Base-by-base conservation (phyloP, 352 stramenopile genomes). In the Pythium phragmiticola region DNA sequence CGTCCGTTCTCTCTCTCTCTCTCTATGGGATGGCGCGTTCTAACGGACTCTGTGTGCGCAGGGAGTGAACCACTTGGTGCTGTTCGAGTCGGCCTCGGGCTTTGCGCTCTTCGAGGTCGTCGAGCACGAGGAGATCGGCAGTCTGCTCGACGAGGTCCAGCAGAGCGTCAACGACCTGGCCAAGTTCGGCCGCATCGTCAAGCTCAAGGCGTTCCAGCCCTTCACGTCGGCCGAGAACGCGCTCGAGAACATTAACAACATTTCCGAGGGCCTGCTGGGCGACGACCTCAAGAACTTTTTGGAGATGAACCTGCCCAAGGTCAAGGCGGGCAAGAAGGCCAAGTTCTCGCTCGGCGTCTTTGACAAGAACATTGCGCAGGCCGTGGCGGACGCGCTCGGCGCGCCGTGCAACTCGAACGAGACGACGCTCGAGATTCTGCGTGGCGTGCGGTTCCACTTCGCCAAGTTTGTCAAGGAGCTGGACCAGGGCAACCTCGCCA, bases 211-310 rank as follows among this genome's bases (percentile, higher is more conserved):
- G 17, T 99, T 99, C 75, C 87, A 98, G 73, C 97, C 98, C 13
- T 99, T 99, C 82, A 98, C 96, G 66, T 98, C 93, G 34, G 98
- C 98, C 0, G 96, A 99, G 77, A 98, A 99, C 65, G 98, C 98
- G 12, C 84, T 99, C 6, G 95, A 99, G 74, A 99, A 99, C 88
- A 99, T 99, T 63, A 99, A 99, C 78, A 98, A 97, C 63, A 82
- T 99, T 41, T 98, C 92, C 60, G 95, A 99, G 76, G 90, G 97
- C 37, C 73, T 98, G 33, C 57, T 98, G 42, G 85, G 88, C 56
- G 88, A 98, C 34, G 90, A 97, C 71, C 88, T 99, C 46, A 96
- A 98, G 72, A 96, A 98, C 74, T 99, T 99, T 82, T 87, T 99
- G 54, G 97, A 99, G 76, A 98, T 99, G 88, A 99, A 99, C 81